Evolutionary conservation across 306 rosid genomes (phyloP).

Genomic region (Canavalia gladiata): DNA sequence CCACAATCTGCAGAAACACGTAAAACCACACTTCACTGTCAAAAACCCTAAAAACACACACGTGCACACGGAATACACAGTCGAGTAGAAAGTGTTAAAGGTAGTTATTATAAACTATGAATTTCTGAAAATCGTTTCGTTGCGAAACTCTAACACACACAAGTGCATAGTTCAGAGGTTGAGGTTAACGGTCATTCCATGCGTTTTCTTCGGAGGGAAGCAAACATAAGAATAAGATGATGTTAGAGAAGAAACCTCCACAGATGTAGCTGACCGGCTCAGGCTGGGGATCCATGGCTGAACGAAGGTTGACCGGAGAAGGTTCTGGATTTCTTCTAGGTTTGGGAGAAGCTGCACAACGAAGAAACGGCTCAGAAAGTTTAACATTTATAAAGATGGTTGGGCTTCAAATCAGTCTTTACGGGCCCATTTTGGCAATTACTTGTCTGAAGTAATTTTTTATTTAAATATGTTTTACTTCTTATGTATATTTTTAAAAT

Average conservation of each 20-base stretch:
- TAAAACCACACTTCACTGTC: not conserved
- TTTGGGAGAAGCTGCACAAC: not conserved
- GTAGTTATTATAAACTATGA: not conserved
- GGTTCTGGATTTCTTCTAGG: not conserved
- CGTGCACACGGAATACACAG: not conserved
- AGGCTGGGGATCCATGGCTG: slow-evolving; percentile 46
- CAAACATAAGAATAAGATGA: not conserved
- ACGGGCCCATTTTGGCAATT: not conserved
- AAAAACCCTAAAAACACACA: not conserved
- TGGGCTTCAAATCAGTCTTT: not conserved
- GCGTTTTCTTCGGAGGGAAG: too few relatives aligned
- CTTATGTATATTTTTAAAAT: too few relatives aligned
- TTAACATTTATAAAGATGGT: not conserved
- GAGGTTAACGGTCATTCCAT: too few relatives aligned
- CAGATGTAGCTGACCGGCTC: slow-evolving; percentile 49
- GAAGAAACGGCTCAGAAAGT: too few relatives aligned
- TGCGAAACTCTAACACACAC: not conserved
- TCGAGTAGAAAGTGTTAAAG: not conserved
- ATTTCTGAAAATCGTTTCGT: not conserved
- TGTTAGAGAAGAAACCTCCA: slow-evolving; percentile 29
- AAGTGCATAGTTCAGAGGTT: not conserved
- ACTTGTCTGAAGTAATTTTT: too few relatives aligned
- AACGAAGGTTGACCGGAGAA: not conserved
- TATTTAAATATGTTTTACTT: too few relatives aligned
- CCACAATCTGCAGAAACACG: slow-evolving; percentile 77